Evolutionary conservation across 768 basidiomycete genomes (phyloP).

Genomic region (Hygrophoropsis aurantiaca): DNA sequence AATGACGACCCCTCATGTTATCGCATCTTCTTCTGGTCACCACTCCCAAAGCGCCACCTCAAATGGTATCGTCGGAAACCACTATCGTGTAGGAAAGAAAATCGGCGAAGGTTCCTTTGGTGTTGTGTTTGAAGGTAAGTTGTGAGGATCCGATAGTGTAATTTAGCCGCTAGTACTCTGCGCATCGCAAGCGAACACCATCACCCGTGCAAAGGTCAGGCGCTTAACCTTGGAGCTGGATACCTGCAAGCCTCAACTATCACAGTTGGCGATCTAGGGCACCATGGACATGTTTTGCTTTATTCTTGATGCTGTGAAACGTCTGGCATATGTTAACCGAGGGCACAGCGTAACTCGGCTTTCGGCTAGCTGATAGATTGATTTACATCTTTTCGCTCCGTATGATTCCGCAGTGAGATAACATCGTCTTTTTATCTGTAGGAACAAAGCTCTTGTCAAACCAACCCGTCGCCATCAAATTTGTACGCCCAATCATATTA

Average conservation of each 20-base stretch:
- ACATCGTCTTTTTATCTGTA: constrained; percentile 36
- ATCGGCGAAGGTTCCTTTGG: constrained; percentile 99
- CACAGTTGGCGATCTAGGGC: too few species aligned
- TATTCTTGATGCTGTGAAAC: too few species aligned
- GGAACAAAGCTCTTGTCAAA: constrained; percentile 84
- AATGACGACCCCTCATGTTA: constrained; percentile 85
- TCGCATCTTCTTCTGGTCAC: constrained; percentile 74
- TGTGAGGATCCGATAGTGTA: neutral
- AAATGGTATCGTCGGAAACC: constrained; percentile 76
- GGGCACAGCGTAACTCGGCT: too few species aligned
- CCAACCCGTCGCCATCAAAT: constrained; percentile 95
- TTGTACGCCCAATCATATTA: constrained; percentile 53
- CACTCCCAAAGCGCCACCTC: constrained; percentile 60
- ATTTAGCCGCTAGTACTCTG: constrained; percentile 3
- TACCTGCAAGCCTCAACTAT: too few species aligned
- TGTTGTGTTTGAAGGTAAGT: constrained; percentile 90
- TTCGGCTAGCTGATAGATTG: neutral
- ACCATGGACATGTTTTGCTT: too few species aligned
- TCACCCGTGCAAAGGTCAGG: too few species aligned
- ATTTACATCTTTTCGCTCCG: neutral
- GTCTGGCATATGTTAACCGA: too few species aligned
- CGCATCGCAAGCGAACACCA: constrained; percentile 1
- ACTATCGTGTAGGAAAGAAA: constrained; percentile 94
- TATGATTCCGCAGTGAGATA: too few species aligned
- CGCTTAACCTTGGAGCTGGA: too few species aligned